Base-by-base conservation (phyloP, 495 filamentous ascomycete species). In the Penicillium nucicola region DNA sequence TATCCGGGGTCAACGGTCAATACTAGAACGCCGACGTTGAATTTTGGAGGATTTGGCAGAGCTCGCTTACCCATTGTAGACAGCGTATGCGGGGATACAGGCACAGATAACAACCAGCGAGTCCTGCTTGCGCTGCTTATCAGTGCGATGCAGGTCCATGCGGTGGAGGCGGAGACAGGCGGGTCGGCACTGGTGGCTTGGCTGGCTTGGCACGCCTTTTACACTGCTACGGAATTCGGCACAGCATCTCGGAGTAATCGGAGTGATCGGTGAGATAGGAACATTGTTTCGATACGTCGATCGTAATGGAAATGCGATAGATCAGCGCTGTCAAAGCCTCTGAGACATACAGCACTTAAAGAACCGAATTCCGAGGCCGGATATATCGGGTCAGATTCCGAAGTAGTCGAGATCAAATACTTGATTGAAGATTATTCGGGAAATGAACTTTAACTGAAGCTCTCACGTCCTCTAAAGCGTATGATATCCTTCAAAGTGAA, bases 381-480 rank as follows among this genome's bases (percentile, higher is more conserved):
- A n/a, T n/a, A n/a, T n/a, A n/a, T n/a, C n/a, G n/a, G n/a, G n/a
- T n/a, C n/a, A n/a, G n/a, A n/a, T n/a, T n/a, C n/a, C n/a, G n/a
- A n/a, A n/a, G n/a, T n/a, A n/a, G n/a, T n/a, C n/a, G n/a, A n/a
- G n/a, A n/a, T n/a, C n/a, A n/a, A n/a, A n/a, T n/a, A n/a, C n/a
- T n/a, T n/a, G n/a, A 22, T 22, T 22, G 20, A 22, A 22, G 47
- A 33, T 37, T 41, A 50, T 55, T 22, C 20, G 20, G 20, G 5
- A 3, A 22, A 22, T 1, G 53, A 55, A 42, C 41, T 50, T 55
- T 31, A 23, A 7, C 10, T 14, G n/a, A 46, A 35, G 42, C 31
- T 42, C 34, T 55, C 53, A 42, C 40, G 42, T 22, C 28, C 35
- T 55, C 44, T 55, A 46, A 7, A 50, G 47, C 47, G 14, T 38